Percentiles rank a stretch among this genome's conserved stretches.
Evolutionary conservation across 805 yeast genomes (phyloP).

Genomic region (Myxozyma geophila): DNA sequence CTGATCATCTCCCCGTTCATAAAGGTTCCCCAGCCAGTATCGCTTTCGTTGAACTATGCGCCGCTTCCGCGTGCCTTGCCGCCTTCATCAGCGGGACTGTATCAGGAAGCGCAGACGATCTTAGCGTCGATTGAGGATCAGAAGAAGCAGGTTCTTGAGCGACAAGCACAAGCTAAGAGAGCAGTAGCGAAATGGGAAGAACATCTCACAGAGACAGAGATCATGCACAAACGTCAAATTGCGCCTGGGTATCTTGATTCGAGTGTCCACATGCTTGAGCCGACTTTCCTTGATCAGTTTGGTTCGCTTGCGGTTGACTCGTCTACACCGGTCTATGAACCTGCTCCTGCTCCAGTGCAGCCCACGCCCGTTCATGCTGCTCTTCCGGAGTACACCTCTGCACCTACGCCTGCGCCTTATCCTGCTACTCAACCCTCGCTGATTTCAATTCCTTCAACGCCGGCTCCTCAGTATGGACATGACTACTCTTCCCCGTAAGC

Average conservation of each 20-base stretch:
- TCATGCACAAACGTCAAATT: slow-evolving; percentile 41
- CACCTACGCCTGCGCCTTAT: background rate
- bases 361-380: background rate
- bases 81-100: slow-evolving; percentile 42
- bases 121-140: slow-evolving; percentile 45
- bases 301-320: background rate
- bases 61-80: slow-evolving; percentile 47
- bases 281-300: slow-evolving; percentile 13
- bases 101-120: slow-evolving; percentile 44
- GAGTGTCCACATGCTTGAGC: slow-evolving; percentile 40
- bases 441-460: slow-evolving; percentile 12
- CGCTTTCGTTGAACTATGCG: slow-evolving; percentile 56
- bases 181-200: slow-evolving; percentile 46
- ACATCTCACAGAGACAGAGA: slow-evolving; percentile 34
- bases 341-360: slow-evolving; percentile 2
- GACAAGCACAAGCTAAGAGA: slow-evolving; percentile 40
- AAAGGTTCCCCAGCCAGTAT: slow-evolving; percentile 60
- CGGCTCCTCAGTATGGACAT: slow-evolving; percentile 7
- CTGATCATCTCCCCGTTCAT: slow-evolving; percentile 57
- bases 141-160: slow-evolving; percentile 38
- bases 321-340: background rate
- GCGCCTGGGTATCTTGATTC: slow-evolving; percentile 54
- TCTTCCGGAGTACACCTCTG: background rate
- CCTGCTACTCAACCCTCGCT: background rate
- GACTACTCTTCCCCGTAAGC: background rate